Conservation (phyloP, 73 alveolate species). For the Paramecium primaurelia region DNA sequence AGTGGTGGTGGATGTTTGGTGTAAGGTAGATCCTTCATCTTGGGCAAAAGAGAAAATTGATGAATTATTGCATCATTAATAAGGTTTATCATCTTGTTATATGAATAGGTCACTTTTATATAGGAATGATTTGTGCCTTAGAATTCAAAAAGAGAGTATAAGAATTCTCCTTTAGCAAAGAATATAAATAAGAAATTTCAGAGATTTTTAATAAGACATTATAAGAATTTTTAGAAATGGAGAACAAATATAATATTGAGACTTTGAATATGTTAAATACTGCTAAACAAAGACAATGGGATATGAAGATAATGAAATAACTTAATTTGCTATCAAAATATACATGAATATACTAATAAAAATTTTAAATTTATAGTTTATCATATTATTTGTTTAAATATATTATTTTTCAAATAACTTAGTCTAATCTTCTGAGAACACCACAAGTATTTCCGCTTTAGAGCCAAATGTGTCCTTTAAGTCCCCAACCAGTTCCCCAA, state of each 20-base stretch:
- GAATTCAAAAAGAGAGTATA: not conserved
- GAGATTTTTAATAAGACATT: not conserved
- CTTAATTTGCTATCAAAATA: not conserved
- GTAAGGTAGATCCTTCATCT: slow-evolving; percentile 35
- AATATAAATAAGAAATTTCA: not conserved
- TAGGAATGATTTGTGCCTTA: slow-evolving; percentile 39
- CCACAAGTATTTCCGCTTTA: slow-evolving; percentile 66
- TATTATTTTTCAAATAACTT: not conserved
- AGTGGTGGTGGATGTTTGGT: slow-evolving; percentile 38
- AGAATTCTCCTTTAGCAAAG: not conserved
- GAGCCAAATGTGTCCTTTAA: slow-evolving; percentile 83
- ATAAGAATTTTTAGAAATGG: not conserved
- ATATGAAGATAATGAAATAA: not conserved
- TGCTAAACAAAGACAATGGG: slow-evolving; percentile 42
- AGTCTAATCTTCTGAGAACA: slow-evolving; percentile 48
- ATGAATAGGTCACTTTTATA: not conserved
- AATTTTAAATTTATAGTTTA: not conserved
- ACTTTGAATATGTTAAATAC: slow-evolving; percentile 30
- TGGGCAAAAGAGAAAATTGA: not conserved
- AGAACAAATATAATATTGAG: not conserved
- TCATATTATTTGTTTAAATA: not conserved
- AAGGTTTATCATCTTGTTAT: not conserved
- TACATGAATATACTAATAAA: not conserved
- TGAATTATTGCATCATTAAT: slow-evolving; percentile 19
- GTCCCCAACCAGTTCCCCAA: slow-evolving; percentile 96